A percentile compares a stretch with the other conserved stretches of the same genome.
These are phyloP conservation scores for Coemansia biformis DNA, from an alignment of 192 early-diverging fungal species.

Conservation along the genomic window DNA sequence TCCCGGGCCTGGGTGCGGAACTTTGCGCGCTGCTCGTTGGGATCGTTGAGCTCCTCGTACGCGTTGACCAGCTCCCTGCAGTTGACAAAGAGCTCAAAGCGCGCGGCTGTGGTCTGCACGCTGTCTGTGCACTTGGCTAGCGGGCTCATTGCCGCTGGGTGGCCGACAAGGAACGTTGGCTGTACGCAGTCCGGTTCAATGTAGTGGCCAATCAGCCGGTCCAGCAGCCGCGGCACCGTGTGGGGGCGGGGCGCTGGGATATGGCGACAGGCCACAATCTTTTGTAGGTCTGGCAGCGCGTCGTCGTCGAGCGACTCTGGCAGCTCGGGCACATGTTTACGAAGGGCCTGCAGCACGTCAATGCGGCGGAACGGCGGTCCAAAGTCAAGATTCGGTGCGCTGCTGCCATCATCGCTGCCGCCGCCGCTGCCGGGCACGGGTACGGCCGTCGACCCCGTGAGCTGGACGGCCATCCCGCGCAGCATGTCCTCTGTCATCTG, in stretches of 20 bases:
- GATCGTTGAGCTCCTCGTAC: slow-evolving; percentile 88
- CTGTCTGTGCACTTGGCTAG: slow-evolving; percentile 59
- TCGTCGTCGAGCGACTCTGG: slow-evolving; percentile 28
- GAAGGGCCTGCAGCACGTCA: slow-evolving; percentile 53
- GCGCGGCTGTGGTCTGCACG: slow-evolving; percentile 50
- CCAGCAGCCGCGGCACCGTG: slow-evolving; percentile 65
- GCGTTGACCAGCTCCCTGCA: slow-evolving; percentile 78
- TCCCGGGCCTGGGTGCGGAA: slow-evolving; percentile 63
- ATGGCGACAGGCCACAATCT: slow-evolving; percentile 12
- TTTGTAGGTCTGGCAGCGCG: slow-evolving; percentile 7
- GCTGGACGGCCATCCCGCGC: slow-evolving; percentile 33
- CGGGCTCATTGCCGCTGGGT: slow-evolving; percentile 77
- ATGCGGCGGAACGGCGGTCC: slow-evolving; percentile 54
- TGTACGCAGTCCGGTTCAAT: slow-evolving; percentile 74
- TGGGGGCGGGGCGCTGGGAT: slow-evolving; percentile 50
- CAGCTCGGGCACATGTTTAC: slow-evolving; percentile 37
- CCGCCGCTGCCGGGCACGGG: slow-evolving; percentile 11
- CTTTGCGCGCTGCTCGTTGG: slow-evolving; percentile 62
- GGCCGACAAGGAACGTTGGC: slow-evolving; percentile 76
- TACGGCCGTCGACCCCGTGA: slow-evolving; percentile 16
- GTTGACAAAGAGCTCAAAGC: slow-evolving; percentile 79
- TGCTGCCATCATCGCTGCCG: too few relatives aligned
- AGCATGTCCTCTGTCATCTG: slow-evolving; percentile 66
- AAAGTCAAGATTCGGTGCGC: too few relatives aligned
- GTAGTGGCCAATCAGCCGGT: slow-evolving; percentile 63